Base-by-base conservation (phyloP, 305 asterid genomes). In the Fraxinus latifolia region DNA sequence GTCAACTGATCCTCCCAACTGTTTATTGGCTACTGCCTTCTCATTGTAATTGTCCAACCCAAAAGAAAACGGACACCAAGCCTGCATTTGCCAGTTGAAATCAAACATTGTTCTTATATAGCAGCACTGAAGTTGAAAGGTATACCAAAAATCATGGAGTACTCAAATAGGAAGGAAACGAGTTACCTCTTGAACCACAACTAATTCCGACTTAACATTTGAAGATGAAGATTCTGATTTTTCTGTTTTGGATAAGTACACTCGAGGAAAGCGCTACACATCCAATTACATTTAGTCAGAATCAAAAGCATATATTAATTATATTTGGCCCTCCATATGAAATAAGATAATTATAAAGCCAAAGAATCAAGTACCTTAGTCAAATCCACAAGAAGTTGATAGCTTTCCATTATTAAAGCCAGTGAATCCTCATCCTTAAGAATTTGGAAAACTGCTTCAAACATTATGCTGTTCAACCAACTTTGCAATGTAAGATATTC, bases 21-120 rank as follows among this genome's bases (percentile, higher is more conserved):
- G 81, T 83, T 79, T 85, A 29, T 58, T 78, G 33, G 85, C 77
- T 78, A 83, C 90, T 44, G 81, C 89, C 84, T 87, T 90, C 82
- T 79, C 84, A 77, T 78, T 80, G 88, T 74, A 70, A 80, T 82
- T 86, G 71, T 91, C 92, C 87, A 79, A 33, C 62, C 92, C 90
- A 79, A 90, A 81, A 88, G 75, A 75, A 87, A 95, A 92, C 62
- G 99, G 98, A 78, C 80, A 77, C 98, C 97, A 95, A 58, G 91
- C 97, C 98, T 95, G 91, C 62, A 91, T 68, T 80, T 62, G 84
- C 78, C 70, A 87, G 84, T 74, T 65, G 71, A 31, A 67, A 75
- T 76, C 27, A 29, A 75, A 36, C 71, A 65, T 71, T 73, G 81
- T 33, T 74, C 29, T 65, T 74, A 62, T 72, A 83, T 27, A 78